phyloP scores from a whole-genome alignment of 2,329 filamentous ascomycete genomes.

The Aspergillus fructus region DNA sequence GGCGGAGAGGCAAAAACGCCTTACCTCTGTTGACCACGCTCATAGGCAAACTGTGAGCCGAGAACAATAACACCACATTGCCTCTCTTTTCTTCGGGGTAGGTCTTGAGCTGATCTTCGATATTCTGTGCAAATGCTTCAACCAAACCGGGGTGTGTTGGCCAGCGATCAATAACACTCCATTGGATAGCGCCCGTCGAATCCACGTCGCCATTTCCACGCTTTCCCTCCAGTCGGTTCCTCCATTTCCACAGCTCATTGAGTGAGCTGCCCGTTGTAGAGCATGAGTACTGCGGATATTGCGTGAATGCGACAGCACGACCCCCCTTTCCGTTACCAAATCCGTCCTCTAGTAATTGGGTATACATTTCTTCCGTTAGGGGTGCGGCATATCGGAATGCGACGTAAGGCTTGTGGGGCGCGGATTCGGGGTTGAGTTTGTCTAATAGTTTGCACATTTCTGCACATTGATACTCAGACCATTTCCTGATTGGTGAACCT shows the following conservation, averaged over 20 bases:
- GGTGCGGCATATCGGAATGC: conserved; percentile 95
- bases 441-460: conserved; percentile 99
- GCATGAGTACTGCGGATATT: conserved; percentile 98
- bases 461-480: conserved; percentile 89
- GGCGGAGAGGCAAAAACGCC: conserved; percentile 15
- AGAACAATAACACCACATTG: conserved; percentile 84
- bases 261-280: conserved; percentile 94
- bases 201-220: conserved; percentile 52
- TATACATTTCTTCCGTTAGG: conserved; percentile 91
- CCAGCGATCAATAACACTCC: conserved; percentile 99
- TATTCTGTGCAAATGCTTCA: conserved; percentile 88
- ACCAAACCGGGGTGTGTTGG: conserved; percentile 87
- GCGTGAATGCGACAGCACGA: conserved; percentile 92
- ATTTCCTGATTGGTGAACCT: conserved; percentile 96
- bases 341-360: conserved; percentile 76
- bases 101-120: conserved; percentile 77
- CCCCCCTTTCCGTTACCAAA: conserved; percentile 90
- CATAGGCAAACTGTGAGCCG: conserved; percentile 95
- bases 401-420: conserved; percentile 95
- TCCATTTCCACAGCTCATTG: conserved; percentile 98
- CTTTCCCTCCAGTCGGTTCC: conserved; percentile 79
- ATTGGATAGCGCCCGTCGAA: conserved; percentile 72
- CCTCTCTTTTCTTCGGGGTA: conserved; percentile 80
- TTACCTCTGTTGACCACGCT: conserved; percentile 87
- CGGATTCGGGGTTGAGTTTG: conserved; percentile 84